Evolutionary conservation across 1,284 basidiomycete species (phyloP).

Genomic region (Gomphus bonarii): DNA sequence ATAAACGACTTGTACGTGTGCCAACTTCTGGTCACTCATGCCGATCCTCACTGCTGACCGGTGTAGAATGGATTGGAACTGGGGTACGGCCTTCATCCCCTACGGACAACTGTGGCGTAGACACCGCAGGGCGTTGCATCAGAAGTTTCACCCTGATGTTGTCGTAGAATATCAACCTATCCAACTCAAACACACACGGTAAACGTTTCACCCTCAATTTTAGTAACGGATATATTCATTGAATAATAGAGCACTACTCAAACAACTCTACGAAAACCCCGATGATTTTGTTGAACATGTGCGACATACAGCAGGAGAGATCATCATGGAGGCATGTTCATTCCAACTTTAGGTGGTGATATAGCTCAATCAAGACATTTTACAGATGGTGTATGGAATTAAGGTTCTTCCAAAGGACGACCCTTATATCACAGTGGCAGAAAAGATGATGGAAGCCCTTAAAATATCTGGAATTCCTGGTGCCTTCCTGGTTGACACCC

Average conservation of each 20-base stretch:
- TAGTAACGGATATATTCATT: not conserved
- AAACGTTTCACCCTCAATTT: not conserved
- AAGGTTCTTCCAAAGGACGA: not conserved
- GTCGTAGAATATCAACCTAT: too few species aligned
- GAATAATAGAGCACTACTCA: conserved; percentile 13
- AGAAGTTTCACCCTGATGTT: too few species aligned
- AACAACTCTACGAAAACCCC: conserved; percentile 15
- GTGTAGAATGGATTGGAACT: too few species aligned
- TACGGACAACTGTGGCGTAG: too few species aligned
- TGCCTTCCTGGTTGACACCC: conserved; percentile 29
- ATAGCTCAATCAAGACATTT: not conserved
- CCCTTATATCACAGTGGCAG: conserved; percentile 28
- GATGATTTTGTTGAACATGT: conserved; percentile 19
- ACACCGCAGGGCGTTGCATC: too few species aligned
- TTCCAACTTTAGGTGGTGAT: not conserved
- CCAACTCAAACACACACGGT: conserved; percentile 15
- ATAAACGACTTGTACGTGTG: too few species aligned
- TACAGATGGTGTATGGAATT: not conserved
- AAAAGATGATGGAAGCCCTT: conserved; percentile 30
- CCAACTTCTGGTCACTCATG: too few species aligned
- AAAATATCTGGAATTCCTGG: conserved; percentile 29
- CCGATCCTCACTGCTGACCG: too few species aligned
- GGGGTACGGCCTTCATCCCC: too few species aligned
- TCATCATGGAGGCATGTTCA: conserved; percentile 5
- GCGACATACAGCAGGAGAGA: conserved; percentile 12